Percentiles rank a stretch among this genome's conserved stretches.
Conservation (phyloP, 306 rosid species). For the Clitoria ternatea region DNA sequence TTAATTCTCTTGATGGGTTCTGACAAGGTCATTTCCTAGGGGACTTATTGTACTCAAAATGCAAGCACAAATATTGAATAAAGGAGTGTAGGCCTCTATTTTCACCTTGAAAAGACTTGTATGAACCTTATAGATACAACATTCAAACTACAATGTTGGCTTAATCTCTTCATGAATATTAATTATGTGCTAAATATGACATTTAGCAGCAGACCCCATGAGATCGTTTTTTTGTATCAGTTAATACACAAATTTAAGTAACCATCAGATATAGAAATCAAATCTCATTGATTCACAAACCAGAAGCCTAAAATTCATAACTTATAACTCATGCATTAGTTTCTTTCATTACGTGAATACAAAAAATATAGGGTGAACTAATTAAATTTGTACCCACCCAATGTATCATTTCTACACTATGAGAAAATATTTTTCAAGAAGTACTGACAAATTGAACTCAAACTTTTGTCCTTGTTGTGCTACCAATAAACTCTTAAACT, state of each 20-base stretch:
- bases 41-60: no score
- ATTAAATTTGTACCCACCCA: background rate
- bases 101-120: constrained; percentile 36
- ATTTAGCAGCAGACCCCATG: constrained; percentile 17
- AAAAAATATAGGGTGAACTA: background rate
- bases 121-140: constrained; percentile 44
- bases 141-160: constrained; percentile 14
- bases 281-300: background rate
- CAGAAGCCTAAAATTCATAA: background rate
- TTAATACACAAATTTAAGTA: background rate
- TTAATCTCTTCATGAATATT: constrained; percentile 26
- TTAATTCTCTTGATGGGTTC: no score
- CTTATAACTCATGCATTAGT: no score
- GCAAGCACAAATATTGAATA: no score
- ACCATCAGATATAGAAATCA: background rate
- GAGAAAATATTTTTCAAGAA: background rate
- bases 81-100: constrained; percentile 33
- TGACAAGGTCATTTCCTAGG: no score
- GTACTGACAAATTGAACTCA: constrained; percentile 15
- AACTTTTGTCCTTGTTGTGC: constrained; percentile 13
- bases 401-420: background rate
- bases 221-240: background rate
- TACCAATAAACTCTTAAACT: constrained; percentile 6
- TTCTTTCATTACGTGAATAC: no score
- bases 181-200: constrained; percentile 24